Evolutionary conservation across 805 yeast species (phyloP), one percentile per base, ranked within the genome.

Genomic region (Starmerella asiatica): DNA sequence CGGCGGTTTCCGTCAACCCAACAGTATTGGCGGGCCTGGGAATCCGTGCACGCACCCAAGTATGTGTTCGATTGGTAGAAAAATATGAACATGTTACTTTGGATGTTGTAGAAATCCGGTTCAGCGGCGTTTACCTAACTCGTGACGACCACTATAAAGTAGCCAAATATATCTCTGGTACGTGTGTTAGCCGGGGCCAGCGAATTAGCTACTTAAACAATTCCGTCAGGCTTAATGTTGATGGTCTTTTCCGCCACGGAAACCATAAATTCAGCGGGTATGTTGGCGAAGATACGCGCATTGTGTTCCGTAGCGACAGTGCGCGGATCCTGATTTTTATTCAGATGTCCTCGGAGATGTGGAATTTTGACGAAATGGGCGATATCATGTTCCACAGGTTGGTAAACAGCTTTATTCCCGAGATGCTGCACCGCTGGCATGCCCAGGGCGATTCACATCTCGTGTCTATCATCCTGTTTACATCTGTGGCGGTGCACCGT

Each of bases 291-390:
- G 65, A 73, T 21, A 86, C 98, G 3, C 79, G 77, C 48, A 62
- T 91, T 21, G 82, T 85, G 0, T 88, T 81, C 56, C 69, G 99
- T 34, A 84, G 96, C 1, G 96, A 88, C 52, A 78, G 94, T 30
- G 93, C 96, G 2, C 73, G 80, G 41, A 63, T 88, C 41, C 71
- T 83, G 14, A 80, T 86, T 36, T 65, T 91, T 46, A 75, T 91
- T 37, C 98, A 91, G 56, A 74, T 86, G 45, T 81, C 96, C 1
- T 71, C 79, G 29, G 99, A 91, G 54, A 91, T 91, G 96, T 91
- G 96, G 93, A 84, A 85, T 57, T 91, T 91, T 58, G 97, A 91
- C 59, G 95, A 86, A 54, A 80, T 80, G 48, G 98, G 98, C 2
- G 96, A 88, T 54, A 80, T 86, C 39, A 73, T 84, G 72, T 88